These are phyloP conservation scores for Paracamarosporium sp. DNA, from an alignment of 2,329 filamentous ascomycete genomes.

Conservation along the genomic window DNA sequence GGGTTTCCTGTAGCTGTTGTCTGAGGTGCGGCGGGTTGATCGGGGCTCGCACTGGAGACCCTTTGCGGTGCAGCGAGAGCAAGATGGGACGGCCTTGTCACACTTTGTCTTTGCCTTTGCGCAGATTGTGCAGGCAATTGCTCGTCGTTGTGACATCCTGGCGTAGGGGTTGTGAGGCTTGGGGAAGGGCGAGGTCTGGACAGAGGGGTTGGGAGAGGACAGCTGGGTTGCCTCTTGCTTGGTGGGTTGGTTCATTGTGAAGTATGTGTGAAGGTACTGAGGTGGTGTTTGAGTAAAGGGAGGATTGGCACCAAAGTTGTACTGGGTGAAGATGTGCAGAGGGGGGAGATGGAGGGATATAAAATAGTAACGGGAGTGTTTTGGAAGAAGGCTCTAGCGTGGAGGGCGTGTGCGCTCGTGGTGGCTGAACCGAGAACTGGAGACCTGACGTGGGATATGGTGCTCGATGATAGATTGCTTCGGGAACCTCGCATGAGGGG, in stretches of 20 bases:
- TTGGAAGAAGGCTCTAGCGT: slow-evolving; percentile 22
- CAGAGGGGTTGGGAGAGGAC: slow-evolving; percentile 16
- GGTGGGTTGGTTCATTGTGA: slow-evolving; percentile 24
- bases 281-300: slow-evolving; percentile 4
- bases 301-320: slow-evolving; percentile 8
- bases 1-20: slow-evolving; percentile 36
- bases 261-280: slow-evolving; percentile 8
- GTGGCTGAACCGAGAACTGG: slow-evolving; percentile 27
- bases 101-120: slow-evolving; percentile 49
- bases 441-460: slow-evolving; percentile 34
- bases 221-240: slow-evolving; percentile 21
- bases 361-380: slow-evolving; percentile 19
- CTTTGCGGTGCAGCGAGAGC: slow-evolving; percentile 44
- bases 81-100: slow-evolving; percentile 46
- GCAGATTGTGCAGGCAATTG: slow-evolving; percentile 48
- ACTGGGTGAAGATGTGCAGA: slow-evolving; percentile 11
- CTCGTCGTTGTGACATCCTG: slow-evolving; percentile 39
- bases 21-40: slow-evolving; percentile 46
- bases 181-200: slow-evolving; percentile 18
- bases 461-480: slow-evolving; percentile 20
- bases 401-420: slow-evolving; percentile 9
- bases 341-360: slow-evolving; percentile 15
- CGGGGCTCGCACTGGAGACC: slow-evolving; percentile 44
- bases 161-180: slow-evolving; percentile 34
- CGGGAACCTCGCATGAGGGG: slow-evolving; percentile 25